Evolutionary conservation across 1,139 yeast genomes (phyloP).

Genomic region (Yamadazyma friedrichii): DNA sequence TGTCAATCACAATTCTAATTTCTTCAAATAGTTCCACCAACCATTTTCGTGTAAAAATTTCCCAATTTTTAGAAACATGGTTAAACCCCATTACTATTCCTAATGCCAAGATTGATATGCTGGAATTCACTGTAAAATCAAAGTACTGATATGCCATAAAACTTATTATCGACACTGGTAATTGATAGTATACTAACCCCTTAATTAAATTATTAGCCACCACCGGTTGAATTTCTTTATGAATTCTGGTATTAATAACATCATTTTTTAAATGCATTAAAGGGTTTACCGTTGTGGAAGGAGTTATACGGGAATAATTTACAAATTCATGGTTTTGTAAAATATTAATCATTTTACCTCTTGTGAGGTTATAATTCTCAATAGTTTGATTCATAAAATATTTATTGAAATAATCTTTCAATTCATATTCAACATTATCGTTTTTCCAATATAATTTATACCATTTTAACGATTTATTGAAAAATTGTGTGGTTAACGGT

Average conservation of each 20-base stretch:
- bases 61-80: constrained; percentile 42
- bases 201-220: constrained; percentile 30
- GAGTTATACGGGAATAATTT: constrained; percentile 13
- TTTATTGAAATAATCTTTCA: constrained; percentile 37
- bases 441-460: constrained; percentile 45
- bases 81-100: constrained; percentile 48
- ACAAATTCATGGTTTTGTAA: constrained; percentile 26
- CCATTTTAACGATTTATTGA: constrained; percentile 36
- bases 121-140: constrained; percentile 33
- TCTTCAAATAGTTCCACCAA: constrained; percentile 31
- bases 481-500: constrained; percentile 31
- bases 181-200: constrained; percentile 38
- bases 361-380: constrained; percentile 35
- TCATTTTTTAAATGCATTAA: constrained; percentile 29
- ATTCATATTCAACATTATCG: constrained; percentile 46
- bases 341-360: constrained; percentile 36
- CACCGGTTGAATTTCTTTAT: constrained; percentile 38
- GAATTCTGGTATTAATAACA: constrained; percentile 26
- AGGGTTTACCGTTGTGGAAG: constrained; percentile 26
- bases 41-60: constrained; percentile 30
- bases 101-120: constrained; percentile 34
- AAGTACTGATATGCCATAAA: constrained; percentile 33
- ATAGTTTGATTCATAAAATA: constrained; percentile 42
- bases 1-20: constrained; percentile 34
- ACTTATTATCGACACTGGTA: constrained; percentile 37